Evolutionary conservation across 805 yeast species (phyloP), one percentile per base, ranked within the genome.

Genomic region (Pichia californica): DNA sequence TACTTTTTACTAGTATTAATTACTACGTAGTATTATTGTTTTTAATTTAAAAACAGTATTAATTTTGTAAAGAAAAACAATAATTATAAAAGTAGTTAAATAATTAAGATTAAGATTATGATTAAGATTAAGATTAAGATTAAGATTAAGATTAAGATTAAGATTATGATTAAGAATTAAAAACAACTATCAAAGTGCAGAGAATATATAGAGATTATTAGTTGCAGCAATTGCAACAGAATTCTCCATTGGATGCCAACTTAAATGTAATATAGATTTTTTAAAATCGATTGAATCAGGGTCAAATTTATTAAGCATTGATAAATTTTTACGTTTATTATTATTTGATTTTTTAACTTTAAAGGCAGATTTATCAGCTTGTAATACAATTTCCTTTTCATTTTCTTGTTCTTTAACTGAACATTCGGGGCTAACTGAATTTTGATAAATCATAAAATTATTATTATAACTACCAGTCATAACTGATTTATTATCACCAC

Each of bases 181-280:
- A n/a, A n/a, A n/a, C n/a, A n/a, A n/a, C n/a, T n/a, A n/a, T 56
- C 66, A 83, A 56, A 81, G 71, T 43, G 93, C 83, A 45, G 91
- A 82, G 62, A 85, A 85, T 48, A 85, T 83, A 67, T 83, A 85
- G 55, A 87, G 74, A 68, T 93, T 93, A 70, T 93, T 94, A 19
- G 99, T 93, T 16, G 99, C 98, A 38, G 98, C 98, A 59, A 93
- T 86, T 34, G 99, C 99, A 53, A 93, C 95, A 41, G 93, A 81
- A 68, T 93, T 88, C 68, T 94, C 99, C 54, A 72, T 74, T 51
- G 99, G 99, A 71, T 93, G 99, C 99, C 99, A 93, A 63, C 97
- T 88, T 65, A 88, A 73, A 67, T 93, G 98, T 64, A 91, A 73
- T 48, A 93, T 89, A 64, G 87, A 83, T 73, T 89, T 91, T 66